These are phyloP conservation scores for Turnera subulata DNA, from an alignment of 345 rosid species.

Conservation along the genomic window DNA sequence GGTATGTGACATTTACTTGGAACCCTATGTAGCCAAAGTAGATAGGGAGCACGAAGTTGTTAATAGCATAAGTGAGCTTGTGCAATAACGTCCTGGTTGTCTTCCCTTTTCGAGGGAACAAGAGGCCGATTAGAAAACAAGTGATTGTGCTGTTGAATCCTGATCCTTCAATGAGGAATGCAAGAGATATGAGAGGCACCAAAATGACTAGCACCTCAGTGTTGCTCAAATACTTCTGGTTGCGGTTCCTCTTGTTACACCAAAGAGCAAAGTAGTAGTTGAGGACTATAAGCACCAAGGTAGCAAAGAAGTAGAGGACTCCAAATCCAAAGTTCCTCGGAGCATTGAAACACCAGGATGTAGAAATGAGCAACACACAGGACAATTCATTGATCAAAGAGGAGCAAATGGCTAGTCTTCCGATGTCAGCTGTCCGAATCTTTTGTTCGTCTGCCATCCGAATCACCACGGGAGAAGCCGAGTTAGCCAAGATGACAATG, in stretches of 20 bases:
- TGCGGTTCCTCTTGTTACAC: slow-evolving; percentile 53
- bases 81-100: slow-evolving; percentile 58
- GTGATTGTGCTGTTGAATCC: slow-evolving; percentile 40
- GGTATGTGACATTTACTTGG: slow-evolving; percentile 36
- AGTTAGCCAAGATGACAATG: slow-evolving; percentile 46
- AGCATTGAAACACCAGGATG: slow-evolving; percentile 19
- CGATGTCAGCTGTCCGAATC: slow-evolving; percentile 59
- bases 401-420: slow-evolving; percentile 54
- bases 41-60: slow-evolving; percentile 74
- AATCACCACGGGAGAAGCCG: slow-evolving; percentile 66
- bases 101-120: slow-evolving; percentile 83
- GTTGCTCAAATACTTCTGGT: slow-evolving; percentile 55
- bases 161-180: slow-evolving; percentile 38
- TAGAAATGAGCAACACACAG: slow-evolving; percentile 33
- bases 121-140: slow-evolving; percentile 55
- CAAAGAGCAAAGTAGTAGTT: slow-evolving; percentile 51
- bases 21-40: slow-evolving; percentile 81
- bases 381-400: slow-evolving; percentile 58
- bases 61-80: slow-evolving; percentile 57
- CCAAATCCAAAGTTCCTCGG: slow-evolving; percentile 19
- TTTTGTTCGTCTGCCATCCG: slow-evolving; percentile 64
- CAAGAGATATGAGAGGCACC: slow-evolving; percentile 30
- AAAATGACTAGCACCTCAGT: slow-evolving; percentile 48
- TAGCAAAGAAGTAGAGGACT: slow-evolving; percentile 26
- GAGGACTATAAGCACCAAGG: slow-evolving; percentile 25